Percentiles rank a stretch among this genome's conserved stretches.
Conservation (phyloP, 176 grass and related monocot genomes). For the Pontederia paniculata region DNA sequence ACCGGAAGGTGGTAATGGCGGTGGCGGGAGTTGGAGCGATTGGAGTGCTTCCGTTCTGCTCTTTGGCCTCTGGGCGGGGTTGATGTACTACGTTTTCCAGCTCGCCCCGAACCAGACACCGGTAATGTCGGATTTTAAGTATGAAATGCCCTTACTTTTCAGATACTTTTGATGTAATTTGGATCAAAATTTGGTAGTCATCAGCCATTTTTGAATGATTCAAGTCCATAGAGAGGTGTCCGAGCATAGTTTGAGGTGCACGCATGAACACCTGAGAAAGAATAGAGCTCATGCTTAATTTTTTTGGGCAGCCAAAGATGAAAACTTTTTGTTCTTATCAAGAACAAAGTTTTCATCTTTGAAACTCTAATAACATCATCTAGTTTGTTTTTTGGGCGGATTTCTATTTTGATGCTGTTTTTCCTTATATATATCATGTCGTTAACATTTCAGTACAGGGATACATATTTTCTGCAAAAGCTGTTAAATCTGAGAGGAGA, state of each 20-base stretch:
- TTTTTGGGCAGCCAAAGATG: no score
- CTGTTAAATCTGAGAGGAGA: conserved; percentile 59
- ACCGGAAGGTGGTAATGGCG: conserved; percentile 2
- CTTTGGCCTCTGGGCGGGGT: conserved; percentile 71
- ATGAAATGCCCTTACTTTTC: neutral
- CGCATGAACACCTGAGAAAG: no score
- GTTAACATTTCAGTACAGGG: conserved; percentile 59
- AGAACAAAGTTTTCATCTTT: no score
- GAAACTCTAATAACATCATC: no score
- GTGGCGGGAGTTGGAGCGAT: conserved; percentile 22
- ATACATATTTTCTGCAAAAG: conserved; percentile 77
- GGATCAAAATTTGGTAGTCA: no score
- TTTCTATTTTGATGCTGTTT: neutral
- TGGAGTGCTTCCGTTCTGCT: conserved; percentile 61
- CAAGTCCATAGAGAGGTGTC: no score
- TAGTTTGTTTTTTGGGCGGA: no score
- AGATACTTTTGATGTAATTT: neutral
- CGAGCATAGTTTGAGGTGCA: no score
- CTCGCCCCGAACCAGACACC: conserved; percentile 74
- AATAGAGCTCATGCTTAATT: no score
- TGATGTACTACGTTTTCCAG: conserved; percentile 79
- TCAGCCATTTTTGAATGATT: no score
- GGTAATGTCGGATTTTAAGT: conserved; percentile 26
- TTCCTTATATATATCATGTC: neutral
- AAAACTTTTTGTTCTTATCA: no score